phyloP scores from a whole-genome alignment of 78 protist species.

The Neovahlkampfia damariscottae region DNA sequence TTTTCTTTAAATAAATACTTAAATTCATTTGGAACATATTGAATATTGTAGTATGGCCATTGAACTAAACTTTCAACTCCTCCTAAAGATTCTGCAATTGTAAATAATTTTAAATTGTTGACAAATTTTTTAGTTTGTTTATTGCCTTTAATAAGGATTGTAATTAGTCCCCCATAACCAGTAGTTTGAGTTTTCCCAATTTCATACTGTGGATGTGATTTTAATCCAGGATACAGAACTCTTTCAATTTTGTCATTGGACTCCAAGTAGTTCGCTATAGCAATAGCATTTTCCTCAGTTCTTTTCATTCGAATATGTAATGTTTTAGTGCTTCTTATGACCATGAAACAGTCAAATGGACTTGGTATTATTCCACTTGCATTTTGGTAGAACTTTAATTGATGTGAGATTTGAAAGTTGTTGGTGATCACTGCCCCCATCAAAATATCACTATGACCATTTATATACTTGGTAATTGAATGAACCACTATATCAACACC shows the following conservation, averaged over 20 bases:
- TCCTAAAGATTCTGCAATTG: slow-evolving; percentile 21
- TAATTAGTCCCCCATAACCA: too few relatives aligned
- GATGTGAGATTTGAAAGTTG: slow-evolving; percentile 22
- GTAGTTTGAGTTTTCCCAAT: too few relatives aligned
- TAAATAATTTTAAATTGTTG: slow-evolving; percentile 7
- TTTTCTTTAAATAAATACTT: slow-evolving; percentile 19
- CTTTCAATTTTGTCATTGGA: slow-evolving; percentile 32
- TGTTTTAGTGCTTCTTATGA: slow-evolving; percentile 67
- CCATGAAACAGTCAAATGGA: slow-evolving; percentile 75
- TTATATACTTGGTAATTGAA: slow-evolving; percentile 77
- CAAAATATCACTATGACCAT: slow-evolving; percentile 80
- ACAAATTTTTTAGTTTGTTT: neutral
- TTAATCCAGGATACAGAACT: slow-evolving; percentile 47
- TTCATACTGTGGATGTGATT: too few relatives aligned
- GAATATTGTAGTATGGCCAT: slow-evolving; percentile 32
- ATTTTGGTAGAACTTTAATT: slow-evolving; percentile 49
- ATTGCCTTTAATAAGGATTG: too few relatives aligned
- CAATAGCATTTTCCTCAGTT: slow-evolving; percentile 52
- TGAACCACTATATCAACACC: slow-evolving; percentile 87
- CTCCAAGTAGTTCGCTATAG: slow-evolving; percentile 33
- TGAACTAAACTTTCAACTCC: slow-evolving; percentile 23
- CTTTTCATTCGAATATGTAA: slow-evolving; percentile 58
- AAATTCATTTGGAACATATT: slow-evolving; percentile 40
- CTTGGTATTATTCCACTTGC: slow-evolving; percentile 48
- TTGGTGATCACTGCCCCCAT: slow-evolving; percentile 53